A percentile compares a stretch with the other conserved stretches of the same genome.
Evolutionary conservation across 1,139 yeast genomes (phyloP).

Genomic region (Taphrina communis): DNA sequence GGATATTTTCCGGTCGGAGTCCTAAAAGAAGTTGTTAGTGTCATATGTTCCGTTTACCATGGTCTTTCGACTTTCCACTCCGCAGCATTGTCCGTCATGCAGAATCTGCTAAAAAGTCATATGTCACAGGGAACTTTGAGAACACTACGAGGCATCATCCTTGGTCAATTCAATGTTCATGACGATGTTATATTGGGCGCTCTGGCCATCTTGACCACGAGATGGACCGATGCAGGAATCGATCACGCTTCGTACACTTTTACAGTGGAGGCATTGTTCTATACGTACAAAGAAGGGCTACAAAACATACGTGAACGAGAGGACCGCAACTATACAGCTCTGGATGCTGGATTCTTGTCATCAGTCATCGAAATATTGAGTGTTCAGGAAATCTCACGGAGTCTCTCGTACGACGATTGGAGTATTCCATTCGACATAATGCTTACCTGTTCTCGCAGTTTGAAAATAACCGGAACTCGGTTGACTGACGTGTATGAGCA

Average conservation of each 20-base stretch:
- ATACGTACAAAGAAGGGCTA: constrained; percentile 16
- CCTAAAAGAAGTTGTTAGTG: constrained; percentile 55
- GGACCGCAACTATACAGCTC: constrained; percentile 20
- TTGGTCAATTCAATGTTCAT: constrained; percentile 28
- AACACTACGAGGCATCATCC: constrained; percentile 35
- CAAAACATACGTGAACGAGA: background rate
- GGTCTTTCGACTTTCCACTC: constrained; percentile 54
- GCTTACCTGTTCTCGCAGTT: constrained; percentile 17
- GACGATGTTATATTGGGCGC: constrained; percentile 39
- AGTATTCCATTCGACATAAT: constrained; percentile 37
- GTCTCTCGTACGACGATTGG: constrained; percentile 42
- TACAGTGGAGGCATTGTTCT: constrained; percentile 20
- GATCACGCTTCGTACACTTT: constrained; percentile 17
- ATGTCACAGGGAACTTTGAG: constrained; percentile 49
- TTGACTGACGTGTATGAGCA: background rate
- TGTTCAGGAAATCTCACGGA: background rate
- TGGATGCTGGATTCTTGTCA: constrained; percentile 28
- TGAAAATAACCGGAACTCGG: constrained; percentile 8
- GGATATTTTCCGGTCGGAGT: constrained; percentile 59
- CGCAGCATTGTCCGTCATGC: constrained; percentile 55
- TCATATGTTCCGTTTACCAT: constrained; percentile 60
- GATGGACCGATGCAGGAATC: constrained; percentile 6
- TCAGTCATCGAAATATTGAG: constrained; percentile 18
- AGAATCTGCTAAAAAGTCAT: constrained; percentile 53
- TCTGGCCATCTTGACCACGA: constrained; percentile 21